phyloP scores from a whole-genome alignment of 2,329 filamentous ascomycete species.

The Xylariaceae sp. region DNA sequence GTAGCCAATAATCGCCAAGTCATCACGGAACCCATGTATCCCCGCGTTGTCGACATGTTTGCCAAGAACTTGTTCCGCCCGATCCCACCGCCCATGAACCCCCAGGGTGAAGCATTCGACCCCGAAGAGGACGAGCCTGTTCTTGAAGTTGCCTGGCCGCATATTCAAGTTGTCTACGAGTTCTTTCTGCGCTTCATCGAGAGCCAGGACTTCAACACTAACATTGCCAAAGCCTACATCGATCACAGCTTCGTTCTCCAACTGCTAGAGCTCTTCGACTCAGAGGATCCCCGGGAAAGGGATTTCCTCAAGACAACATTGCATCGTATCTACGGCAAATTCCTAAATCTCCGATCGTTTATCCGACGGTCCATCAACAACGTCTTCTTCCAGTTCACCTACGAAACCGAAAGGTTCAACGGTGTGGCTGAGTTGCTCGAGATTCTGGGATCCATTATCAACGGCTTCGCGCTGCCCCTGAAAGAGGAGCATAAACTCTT shows the following conservation, averaged over 20 bases:
- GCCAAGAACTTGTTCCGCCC: constrained; percentile 96
- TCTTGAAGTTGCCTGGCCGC: constrained; percentile 95
- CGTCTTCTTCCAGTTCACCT: constrained; percentile 99
- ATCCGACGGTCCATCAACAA: constrained; percentile 99
- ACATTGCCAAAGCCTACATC: constrained; percentile 97
- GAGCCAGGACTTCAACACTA: constrained; percentile 99
- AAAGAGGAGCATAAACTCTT: constrained; percentile 99
- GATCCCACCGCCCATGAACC: constrained; percentile 94
- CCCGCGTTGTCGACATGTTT: constrained; percentile 97
- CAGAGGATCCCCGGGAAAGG: constrained; percentile 90
- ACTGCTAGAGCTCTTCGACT: constrained; percentile 96
- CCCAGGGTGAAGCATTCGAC: constrained; percentile 95
- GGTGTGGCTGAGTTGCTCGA: constrained; percentile 94
- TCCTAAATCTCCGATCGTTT: constrained; percentile 93
- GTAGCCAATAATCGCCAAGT: constrained; percentile 98
- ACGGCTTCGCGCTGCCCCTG: constrained; percentile 89
- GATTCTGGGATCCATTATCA: constrained; percentile 97
- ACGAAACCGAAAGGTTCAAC: constrained; percentile 97
- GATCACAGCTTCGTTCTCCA: constrained; percentile 96
- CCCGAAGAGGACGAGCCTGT: constrained; percentile 98
- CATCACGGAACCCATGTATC: constrained; percentile 98
- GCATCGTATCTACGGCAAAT: constrained; percentile 97
- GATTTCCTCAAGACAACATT: constrained; percentile 98
- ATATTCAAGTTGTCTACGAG: constrained; percentile 98
- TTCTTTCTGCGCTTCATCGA: constrained; percentile 99